Percentiles rank a stretch among this genome's conserved stretches.
Evolutionary conservation across 2,329 filamentous ascomycete species (phyloP).

Genomic region (Cladophialophora immunda): DNA sequence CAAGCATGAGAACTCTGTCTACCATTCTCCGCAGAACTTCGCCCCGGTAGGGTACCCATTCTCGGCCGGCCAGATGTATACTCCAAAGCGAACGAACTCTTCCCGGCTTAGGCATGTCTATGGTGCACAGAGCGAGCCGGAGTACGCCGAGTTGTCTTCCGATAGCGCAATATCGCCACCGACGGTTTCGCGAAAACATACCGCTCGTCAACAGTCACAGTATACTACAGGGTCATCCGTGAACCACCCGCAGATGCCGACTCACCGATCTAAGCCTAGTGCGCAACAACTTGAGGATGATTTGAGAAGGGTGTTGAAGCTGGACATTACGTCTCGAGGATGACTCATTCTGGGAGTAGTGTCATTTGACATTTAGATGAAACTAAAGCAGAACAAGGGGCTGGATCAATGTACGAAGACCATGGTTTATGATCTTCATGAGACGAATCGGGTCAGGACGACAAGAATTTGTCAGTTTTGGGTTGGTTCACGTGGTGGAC

Average conservation of each 20-base stretch:
- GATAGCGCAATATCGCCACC: slow-evolving; percentile 35
- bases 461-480: neutral
- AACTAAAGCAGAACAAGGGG: neutral
- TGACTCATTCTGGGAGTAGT: slow-evolving; percentile 15
- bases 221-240: slow-evolving; percentile 30
- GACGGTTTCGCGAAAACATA: slow-evolving; percentile 34
- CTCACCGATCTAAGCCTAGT: slow-evolving; percentile 45
- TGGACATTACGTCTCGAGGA: slow-evolving; percentile 42
- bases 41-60: slow-evolving; percentile 25
- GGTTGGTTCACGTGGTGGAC: slow-evolving; percentile 3
- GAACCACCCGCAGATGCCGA: slow-evolving; percentile 35
- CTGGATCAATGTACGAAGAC: slow-evolving; percentile 7
- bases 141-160: slow-evolving; percentile 38
- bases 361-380: slow-evolving; percentile 2
- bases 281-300: slow-evolving; percentile 59
- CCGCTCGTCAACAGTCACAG: slow-evolving; percentile 17
- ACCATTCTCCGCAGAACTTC: slow-evolving; percentile 18
- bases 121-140: slow-evolving; percentile 35
- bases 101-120: slow-evolving; percentile 37
- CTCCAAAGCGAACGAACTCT: slow-evolving; percentile 33
- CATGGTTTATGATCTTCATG: slow-evolving; percentile 6
- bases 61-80: slow-evolving; percentile 23
- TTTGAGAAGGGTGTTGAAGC: slow-evolving; percentile 57
- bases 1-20: slow-evolving; percentile 23
- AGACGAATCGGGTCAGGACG: slow-evolving; percentile 8